phyloP scores from a whole-genome alignment of 129 eudicot species.

The Saposhnikovia divaricata region DNA sequence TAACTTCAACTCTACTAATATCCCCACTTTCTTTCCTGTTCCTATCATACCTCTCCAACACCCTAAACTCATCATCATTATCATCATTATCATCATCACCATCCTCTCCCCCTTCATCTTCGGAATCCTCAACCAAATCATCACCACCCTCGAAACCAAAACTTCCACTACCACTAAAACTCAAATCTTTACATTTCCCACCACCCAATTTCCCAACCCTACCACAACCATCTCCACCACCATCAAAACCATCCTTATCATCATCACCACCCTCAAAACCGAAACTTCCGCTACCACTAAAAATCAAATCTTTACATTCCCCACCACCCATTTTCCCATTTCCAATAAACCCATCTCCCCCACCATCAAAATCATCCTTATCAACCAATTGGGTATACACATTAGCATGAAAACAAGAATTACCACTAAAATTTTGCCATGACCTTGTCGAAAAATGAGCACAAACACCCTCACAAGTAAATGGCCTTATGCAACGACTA shows the following conservation, averaged over 20 bases:
- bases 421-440: constrained; percentile 18
- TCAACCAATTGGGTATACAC: background rate
- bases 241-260: background rate
- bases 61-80: constrained; percentile 34
- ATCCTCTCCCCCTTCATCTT: constrained; percentile 5
- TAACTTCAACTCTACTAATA: constrained; percentile 21
- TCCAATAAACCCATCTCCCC: background rate
- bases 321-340: background rate
- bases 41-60: constrained; percentile 22
- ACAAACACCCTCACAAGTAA: background rate
- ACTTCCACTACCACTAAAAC: background rate
- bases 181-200: constrained; percentile 5
- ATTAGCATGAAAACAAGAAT: background rate
- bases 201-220: background rate
- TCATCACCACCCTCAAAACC: constrained; percentile 7
- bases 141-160: constrained; percentile 14
- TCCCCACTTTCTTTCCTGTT: constrained; percentile 21
- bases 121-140: constrained; percentile 3
- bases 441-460: constrained; percentile 11
- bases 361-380: background rate
- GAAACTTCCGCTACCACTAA: background rate
- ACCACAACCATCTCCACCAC: constrained; percentile 3
- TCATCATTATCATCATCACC: constrained; percentile 4
- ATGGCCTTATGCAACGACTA: background rate
- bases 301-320: constrained; percentile 6